Percentiles rank a stretch among this genome's conserved stretches.
These are phyloP conservation scores for Auriscalpium microsporum DNA, from an alignment of 768 basidiomycete genomes.

Conservation along the genomic window DNA sequence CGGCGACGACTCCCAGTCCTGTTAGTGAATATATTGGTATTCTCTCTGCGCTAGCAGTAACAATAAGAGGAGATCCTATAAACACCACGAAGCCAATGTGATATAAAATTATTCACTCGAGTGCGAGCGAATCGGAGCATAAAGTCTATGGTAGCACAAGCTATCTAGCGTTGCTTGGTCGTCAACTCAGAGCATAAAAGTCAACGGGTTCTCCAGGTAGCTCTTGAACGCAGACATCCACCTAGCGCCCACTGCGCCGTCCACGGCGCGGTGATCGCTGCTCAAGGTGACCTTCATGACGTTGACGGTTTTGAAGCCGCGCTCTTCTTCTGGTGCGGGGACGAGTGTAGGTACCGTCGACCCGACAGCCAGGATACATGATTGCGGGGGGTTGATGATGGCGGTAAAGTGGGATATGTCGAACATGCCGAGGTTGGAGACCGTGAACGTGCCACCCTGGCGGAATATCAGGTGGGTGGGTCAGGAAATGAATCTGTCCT, in stretches of 20 bases:
- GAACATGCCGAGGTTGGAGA: slow-evolving; percentile 99
- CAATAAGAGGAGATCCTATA: neutral
- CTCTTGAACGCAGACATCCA: slow-evolving; percentile 94
- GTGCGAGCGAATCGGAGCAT: slow-evolving; percentile 2
- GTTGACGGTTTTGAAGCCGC: slow-evolving; percentile 88
- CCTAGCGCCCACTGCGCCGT: slow-evolving; percentile 89
- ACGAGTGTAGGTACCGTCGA: slow-evolving; percentile 79
- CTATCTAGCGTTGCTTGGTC: slow-evolving; percentile 2
- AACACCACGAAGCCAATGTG: slow-evolving; percentile 7
- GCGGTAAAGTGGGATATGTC: slow-evolving; percentile 94
- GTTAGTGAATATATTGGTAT: too few relatives aligned
- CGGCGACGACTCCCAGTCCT: too few relatives aligned
- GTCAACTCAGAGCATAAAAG: slow-evolving; percentile 77
- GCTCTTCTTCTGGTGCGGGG: slow-evolving; percentile 81
- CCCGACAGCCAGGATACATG: slow-evolving; percentile 95
- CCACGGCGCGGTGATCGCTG: slow-evolving; percentile 91
- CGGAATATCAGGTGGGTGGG: neutral
- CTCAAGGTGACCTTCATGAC: slow-evolving; percentile 95
- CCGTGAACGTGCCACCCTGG: slow-evolving; percentile 95
- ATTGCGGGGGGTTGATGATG: slow-evolving; percentile 98
- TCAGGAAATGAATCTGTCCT: neutral
- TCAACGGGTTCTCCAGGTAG: slow-evolving; percentile 93
- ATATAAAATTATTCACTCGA: neutral
- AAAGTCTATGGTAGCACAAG: slow-evolving; percentile 4
- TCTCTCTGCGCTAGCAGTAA: neutral